Evolutionary conservation across 345 rosid species (phyloP), one percentile per base, ranked within the genome.

Genomic region (Eutrema yunnanense): DNA sequence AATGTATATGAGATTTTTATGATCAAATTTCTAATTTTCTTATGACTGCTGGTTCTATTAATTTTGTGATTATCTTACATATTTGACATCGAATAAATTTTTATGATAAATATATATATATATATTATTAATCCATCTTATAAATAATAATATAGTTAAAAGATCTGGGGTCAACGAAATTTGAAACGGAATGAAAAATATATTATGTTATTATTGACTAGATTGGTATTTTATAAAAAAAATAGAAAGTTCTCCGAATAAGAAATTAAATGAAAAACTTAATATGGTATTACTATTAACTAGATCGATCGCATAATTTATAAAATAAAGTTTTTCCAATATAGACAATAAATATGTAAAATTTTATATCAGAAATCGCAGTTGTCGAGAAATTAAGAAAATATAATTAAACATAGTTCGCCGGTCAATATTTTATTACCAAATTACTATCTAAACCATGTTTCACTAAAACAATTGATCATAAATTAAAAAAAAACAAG

Each of bases 361-460:
- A 0, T 4, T 0, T 4, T n/a, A 11, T 49, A 22, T 49, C 4
- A 27, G 1, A 2, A 22, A 50, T 1, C 0, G 2, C 0, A 8
- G 9, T 66, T 49, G 1, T 3, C 0, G 1, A 14, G 4, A 6
- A 0, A n/a, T 29, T 13, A 38, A n/a, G 13, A 7, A 32, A 30
- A 16, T 54, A 41, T 67, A 30, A 4, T 9, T 40, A 9, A 40
- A 26, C 3, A 0, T 67, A n/a, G 2, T 41, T 53, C 2, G 0
- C 1, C 2, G 0, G 46, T 37, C 46, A 57, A 57, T 8, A 12
- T 8, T 57, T 57, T 36, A 9, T 34, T 33, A 41, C n/a, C 11
- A 47, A 6, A 4, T 36, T 47, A 26, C 13, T 32, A 58, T 26
- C 4, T 49, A n/a, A 57, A 57, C 33, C 4, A 1, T 7, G 6